Percentiles rank a stretch among this genome's conserved stretches.
Conservation (phyloP, 495 filamentous ascomycete species). For the Articulospora tetracladia region DNA sequence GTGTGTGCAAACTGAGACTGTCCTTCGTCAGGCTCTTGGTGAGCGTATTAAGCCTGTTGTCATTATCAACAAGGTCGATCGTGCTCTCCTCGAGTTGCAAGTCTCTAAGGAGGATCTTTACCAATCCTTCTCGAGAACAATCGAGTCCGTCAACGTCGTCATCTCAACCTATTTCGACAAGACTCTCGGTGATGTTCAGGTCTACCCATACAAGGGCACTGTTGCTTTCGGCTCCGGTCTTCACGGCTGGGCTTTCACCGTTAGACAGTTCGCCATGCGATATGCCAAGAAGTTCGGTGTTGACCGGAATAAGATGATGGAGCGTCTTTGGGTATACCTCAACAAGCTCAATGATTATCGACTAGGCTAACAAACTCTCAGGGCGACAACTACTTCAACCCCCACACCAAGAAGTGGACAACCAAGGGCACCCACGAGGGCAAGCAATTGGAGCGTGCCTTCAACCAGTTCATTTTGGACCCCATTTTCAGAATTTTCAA, state of each 20-base stretch:
- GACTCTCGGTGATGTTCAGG: conserved; percentile 93
- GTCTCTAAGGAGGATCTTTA: conserved; percentile 98
- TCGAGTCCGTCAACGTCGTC: conserved; percentile 99
- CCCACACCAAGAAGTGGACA: conserved; percentile 99
- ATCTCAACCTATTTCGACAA: conserved; percentile 99
- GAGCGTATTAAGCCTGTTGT: conserved; percentile 99
- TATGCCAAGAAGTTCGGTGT: conserved; percentile 99
- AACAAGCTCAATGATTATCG: background rate
- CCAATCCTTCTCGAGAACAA: conserved; percentile 98
- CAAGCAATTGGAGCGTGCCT: conserved; percentile 90
- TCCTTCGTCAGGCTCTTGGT: conserved; percentile 96
- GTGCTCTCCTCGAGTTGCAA: conserved; percentile 97
- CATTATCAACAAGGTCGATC: conserved; percentile 99
- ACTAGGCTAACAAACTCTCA: conserved; percentile 26
- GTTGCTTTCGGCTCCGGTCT: conserved; percentile 99
- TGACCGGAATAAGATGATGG: conserved; percentile 99
- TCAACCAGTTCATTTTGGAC: conserved; percentile 98
- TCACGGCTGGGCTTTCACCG: conserved; percentile 99
- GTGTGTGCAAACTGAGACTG: conserved; percentile 99
- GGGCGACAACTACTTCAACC: conserved; percentile 99
- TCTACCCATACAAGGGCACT: conserved; percentile 94
- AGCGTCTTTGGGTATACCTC: conserved; percentile 86
- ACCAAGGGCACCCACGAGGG: conserved; percentile 77
- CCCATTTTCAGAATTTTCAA: conserved; percentile 99
- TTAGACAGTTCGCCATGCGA: conserved; percentile 93